Evolutionary conservation across 2,329 filamentous ascomycete genomes (phyloP).

Genomic region (Graphium sp.): DNA sequence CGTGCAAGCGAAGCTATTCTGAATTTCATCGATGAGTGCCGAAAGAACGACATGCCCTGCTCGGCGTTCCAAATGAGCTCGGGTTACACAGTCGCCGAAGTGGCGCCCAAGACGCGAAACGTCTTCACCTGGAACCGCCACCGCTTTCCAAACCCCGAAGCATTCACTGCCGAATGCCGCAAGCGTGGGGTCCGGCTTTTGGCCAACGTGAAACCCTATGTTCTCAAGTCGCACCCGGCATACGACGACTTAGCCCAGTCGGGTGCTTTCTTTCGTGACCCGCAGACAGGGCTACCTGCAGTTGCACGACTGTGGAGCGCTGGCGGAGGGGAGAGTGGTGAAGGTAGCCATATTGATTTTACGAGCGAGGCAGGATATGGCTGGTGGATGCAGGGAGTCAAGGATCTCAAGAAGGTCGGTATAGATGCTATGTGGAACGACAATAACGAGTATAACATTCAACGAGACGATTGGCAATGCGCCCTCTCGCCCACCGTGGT

Average conservation of each 20-base stretch:
- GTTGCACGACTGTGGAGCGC: slow-evolving; percentile 54
- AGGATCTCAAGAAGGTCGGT: slow-evolving; percentile 40
- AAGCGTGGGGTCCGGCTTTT: slow-evolving; percentile 48
- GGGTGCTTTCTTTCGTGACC: slow-evolving; percentile 48
- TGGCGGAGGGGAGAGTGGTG: slow-evolving; percentile 51
- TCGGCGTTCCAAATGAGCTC: slow-evolving; percentile 59
- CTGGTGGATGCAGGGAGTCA: slow-evolving; percentile 57
- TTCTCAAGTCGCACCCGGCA: slow-evolving; percentile 48
- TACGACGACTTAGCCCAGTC: slow-evolving; percentile 42
- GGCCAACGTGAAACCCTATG: slow-evolving; percentile 59
- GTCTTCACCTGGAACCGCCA: slow-evolving; percentile 55
- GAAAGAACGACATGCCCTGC: slow-evolving; percentile 50
- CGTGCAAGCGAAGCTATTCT: slow-evolving; percentile 41
- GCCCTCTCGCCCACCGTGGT: slow-evolving; percentile 31
- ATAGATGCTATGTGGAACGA: slow-evolving; percentile 69
- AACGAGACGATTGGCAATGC: slow-evolving; percentile 48
- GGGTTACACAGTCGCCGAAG: slow-evolving; percentile 53
- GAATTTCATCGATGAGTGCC: slow-evolving; percentile 42
- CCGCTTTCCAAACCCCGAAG: slow-evolving; percentile 51
- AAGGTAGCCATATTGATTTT: slow-evolving; percentile 59
- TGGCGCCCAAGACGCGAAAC: slow-evolving; percentile 51
- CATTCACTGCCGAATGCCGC: slow-evolving; percentile 45
- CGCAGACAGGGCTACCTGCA: slow-evolving; percentile 29
- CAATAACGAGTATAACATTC: slow-evolving; percentile 59
- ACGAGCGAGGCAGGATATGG: slow-evolving; percentile 48